These are phyloP conservation scores for Rubus parviflorus DNA, from an alignment of 306 rosid genomes.

Conservation along the genomic window DNA sequence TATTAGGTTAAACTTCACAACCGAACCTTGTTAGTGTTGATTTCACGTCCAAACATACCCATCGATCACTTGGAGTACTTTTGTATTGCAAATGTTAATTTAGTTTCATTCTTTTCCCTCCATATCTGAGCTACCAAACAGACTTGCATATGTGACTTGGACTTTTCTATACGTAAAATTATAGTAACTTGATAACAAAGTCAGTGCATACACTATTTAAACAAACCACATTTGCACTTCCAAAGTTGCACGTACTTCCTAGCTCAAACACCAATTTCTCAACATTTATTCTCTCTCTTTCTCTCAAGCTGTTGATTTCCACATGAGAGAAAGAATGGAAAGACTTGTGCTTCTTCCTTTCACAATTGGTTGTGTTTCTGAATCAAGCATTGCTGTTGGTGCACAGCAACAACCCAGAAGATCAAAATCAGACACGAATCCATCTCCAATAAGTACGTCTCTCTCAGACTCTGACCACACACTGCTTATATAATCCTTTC, in stretches of 20 bases:
- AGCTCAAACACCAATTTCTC: slow-evolving; percentile 6
- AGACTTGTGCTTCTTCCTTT: slow-evolving; percentile 92
- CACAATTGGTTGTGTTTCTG: slow-evolving; percentile 82
- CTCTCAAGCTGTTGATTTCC: slow-evolving; percentile 14
- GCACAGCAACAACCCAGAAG: slow-evolving; percentile 55
- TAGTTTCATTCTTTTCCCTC: slow-evolving; percentile 7
- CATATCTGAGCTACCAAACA: slow-evolving; percentile 56
- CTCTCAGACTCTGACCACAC: slow-evolving; percentile 31
- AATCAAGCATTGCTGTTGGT: slow-evolving; percentile 79
- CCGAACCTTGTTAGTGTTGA: not conserved
- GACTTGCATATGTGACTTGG: slow-evolving; percentile 37
- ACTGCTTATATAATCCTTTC: not conserved
- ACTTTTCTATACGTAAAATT: slow-evolving; percentile 50
- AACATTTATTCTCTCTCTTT: not conserved
- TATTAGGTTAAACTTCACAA: slow-evolving; percentile 21
- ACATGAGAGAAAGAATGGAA: slow-evolving; percentile 87
- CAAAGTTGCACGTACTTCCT: slow-evolving; percentile 29
- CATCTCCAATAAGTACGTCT: slow-evolving; percentile 59
- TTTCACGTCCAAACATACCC: slow-evolving; percentile 36
- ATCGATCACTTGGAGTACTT: slow-evolving; percentile 25
- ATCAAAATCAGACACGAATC: slow-evolving; percentile 46
- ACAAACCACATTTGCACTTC: slow-evolving; percentile 36
- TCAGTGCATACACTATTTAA: slow-evolving; percentile 29
- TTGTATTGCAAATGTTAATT: not conserved
- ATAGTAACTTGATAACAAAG: slow-evolving; percentile 49